phyloP scores from a whole-genome alignment of 768 basidiomycete species.

The Boletellus sp. region DNA sequence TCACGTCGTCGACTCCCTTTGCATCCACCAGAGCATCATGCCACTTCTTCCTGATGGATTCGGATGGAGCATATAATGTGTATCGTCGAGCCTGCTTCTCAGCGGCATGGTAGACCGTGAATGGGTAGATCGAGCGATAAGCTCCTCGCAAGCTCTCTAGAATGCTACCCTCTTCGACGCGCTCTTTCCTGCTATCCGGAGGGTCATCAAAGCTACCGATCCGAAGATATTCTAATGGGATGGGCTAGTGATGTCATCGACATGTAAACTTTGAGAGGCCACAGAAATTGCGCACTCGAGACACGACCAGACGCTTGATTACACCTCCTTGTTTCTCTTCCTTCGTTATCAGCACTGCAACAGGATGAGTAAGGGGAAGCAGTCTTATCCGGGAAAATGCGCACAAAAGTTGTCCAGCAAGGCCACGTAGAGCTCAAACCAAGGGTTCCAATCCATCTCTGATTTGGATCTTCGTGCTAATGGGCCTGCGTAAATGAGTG shows the following conservation, averaged over 20 bases:
- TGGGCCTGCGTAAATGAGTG: slow-evolving; percentile 63
- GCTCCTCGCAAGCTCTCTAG: slow-evolving; percentile 53
- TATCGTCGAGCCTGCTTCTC: slow-evolving; percentile 57
- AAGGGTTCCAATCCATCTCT: slow-evolving; percentile 65
- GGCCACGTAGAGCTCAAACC: slow-evolving; percentile 65
- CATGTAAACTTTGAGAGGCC: not conserved
- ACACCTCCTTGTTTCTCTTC: slow-evolving; percentile 55
- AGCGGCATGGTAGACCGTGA: slow-evolving; percentile 71
- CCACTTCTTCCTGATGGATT: slow-evolving; percentile 62
- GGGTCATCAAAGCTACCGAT: slow-evolving; percentile 59
- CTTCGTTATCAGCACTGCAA: slow-evolving; percentile 59
- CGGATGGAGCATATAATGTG: slow-evolving; percentile 64
- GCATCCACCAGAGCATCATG: slow-evolving; percentile 55
- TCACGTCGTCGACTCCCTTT: slow-evolving; percentile 56
- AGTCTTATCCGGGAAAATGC: slow-evolving; percentile 20
- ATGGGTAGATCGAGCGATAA: slow-evolving; percentile 62
- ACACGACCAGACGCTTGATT: slow-evolving; percentile 52
- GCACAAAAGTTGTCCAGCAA: slow-evolving; percentile 76
- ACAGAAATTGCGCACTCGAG: slow-evolving; percentile 48
- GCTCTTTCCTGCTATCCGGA: slow-evolving; percentile 63
- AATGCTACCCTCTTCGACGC: slow-evolving; percentile 52
- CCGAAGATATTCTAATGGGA: slow-evolving; percentile 75
- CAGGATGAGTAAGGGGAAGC: not conserved
- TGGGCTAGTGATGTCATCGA: slow-evolving; percentile 48
- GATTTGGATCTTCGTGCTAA: slow-evolving; percentile 58